A percentile compares a stretch with the other conserved stretches of the same genome.
Conservation (phyloP, 257 asterid species). For the Capsicum pubescens region DNA sequence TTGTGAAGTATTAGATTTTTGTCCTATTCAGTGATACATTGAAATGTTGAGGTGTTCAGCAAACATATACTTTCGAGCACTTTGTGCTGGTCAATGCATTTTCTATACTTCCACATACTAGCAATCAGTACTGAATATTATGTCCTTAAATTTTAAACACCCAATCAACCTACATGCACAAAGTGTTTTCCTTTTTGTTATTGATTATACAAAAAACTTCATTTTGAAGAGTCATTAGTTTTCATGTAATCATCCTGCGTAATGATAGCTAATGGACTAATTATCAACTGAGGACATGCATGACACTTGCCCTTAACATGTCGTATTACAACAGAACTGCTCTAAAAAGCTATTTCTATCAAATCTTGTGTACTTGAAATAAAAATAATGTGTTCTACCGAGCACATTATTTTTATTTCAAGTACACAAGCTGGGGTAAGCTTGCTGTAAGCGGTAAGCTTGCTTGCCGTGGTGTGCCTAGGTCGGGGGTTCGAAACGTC, state of each 20-base stretch:
- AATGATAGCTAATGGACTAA: neutral
- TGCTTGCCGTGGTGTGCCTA: too few species aligned
- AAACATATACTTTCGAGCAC: neutral
- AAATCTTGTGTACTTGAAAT: neutral
- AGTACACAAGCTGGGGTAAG: too few species aligned
- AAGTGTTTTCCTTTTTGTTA: neutral
- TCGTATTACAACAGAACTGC: neutral
- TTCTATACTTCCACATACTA: neutral
- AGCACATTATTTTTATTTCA: too few species aligned
- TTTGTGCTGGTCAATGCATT: neutral
- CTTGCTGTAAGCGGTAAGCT: too few species aligned
- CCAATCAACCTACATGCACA: slow-evolving; percentile 20
- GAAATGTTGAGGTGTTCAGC: slow-evolving; percentile 14
- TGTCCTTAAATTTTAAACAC: neutral
- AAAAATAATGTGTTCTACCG: neutral
- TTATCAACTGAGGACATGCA: neutral
- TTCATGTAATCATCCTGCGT: neutral
- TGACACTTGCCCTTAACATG: slow-evolving; percentile 10
- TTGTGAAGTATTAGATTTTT: neutral
- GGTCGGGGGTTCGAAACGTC: too few species aligned
- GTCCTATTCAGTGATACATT: neutral
- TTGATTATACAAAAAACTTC: neutral
- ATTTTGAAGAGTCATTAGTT: neutral
- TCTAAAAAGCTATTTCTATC: neutral
- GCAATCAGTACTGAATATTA: neutral